A percentile compares a stretch with the other conserved stretches of the same genome.
These are phyloP conservation scores for Candida orba DNA, from an alignment of 805 yeast genomes.

Conservation along the genomic window DNA sequence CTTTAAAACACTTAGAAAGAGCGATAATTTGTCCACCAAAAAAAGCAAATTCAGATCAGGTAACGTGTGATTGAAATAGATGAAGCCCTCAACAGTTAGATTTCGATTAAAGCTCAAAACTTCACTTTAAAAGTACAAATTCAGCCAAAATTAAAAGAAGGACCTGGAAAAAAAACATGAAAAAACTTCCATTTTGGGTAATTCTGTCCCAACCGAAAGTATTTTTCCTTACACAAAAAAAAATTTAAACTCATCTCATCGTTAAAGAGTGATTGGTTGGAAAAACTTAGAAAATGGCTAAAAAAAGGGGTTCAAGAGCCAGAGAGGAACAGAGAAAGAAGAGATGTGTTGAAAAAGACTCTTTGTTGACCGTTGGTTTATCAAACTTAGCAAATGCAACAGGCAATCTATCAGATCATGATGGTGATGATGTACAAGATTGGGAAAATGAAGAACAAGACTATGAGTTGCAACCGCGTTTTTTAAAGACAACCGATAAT, in stretches of 20 bases:
- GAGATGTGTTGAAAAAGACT: conserved; percentile 19
- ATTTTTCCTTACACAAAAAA: background rate
- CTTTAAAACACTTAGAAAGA: too few species aligned
- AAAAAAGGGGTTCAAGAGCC: conserved; percentile 30
- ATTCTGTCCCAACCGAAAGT: conserved; percentile 7
- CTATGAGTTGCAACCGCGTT: conserved; percentile 70
- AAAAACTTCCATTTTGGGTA: conserved; percentile 10
- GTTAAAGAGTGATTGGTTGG: background rate
- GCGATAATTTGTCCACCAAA: too few species aligned
- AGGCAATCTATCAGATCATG: conserved; percentile 6
- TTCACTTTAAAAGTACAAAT: background rate
- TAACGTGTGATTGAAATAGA: too few species aligned
- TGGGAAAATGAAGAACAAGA: conserved; percentile 77
- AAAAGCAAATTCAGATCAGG: too few species aligned
- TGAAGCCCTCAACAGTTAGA: too few species aligned
- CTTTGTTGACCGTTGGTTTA: conserved; percentile 18
- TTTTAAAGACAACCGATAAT: conserved; percentile 35
- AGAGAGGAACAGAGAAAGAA: conserved; percentile 26
- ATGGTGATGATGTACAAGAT: conserved; percentile 1
- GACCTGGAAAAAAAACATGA: conserved; percentile 1
- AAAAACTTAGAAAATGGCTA: conserved; percentile 24
- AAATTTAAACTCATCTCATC: conserved; percentile 5
- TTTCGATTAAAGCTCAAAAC: background rate
- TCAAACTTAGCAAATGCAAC: conserved; percentile 15
- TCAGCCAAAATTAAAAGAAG: background rate